phyloP scores from a whole-genome alignment of 208 protist species.

The Crithidia sp. region DNA sequence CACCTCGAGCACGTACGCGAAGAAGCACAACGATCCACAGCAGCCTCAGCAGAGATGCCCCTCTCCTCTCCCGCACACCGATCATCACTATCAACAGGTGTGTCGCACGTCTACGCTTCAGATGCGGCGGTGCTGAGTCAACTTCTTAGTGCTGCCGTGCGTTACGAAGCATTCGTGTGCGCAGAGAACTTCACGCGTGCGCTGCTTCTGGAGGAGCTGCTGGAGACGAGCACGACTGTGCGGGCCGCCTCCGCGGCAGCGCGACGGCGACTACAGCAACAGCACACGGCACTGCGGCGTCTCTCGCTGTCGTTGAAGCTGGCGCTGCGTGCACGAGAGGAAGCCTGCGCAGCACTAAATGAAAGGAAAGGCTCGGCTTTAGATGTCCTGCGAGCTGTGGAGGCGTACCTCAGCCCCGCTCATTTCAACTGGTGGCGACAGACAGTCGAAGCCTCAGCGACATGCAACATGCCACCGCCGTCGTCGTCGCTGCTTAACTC shows the following conservation, averaged over 20 bases:
- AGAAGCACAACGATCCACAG: background rate
- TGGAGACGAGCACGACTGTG: constrained; percentile 15
- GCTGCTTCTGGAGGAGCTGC: constrained; percentile 33
- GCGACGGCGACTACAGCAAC: constrained; percentile 22
- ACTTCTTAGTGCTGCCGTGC: constrained; percentile 21
- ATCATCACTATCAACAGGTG: background rate
- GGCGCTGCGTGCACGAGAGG: background rate
- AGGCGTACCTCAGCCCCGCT: constrained; percentile 5
- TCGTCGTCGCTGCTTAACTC: too few relatives aligned
- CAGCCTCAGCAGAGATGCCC: too few relatives aligned
- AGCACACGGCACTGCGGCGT: constrained; percentile 32
- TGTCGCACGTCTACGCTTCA: background rate
- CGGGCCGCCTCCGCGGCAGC: constrained; percentile 20
- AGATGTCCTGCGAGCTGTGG: background rate
- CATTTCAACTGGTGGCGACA: constrained; percentile 20
- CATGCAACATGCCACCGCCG: background rate
- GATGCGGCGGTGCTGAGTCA: constrained; percentile 6
- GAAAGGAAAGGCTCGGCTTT: too few relatives aligned
- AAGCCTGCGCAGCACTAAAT: too few relatives aligned
- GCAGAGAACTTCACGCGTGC: constrained; percentile 52
- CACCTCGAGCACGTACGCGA: background rate
- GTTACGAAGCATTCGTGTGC: constrained; percentile 39
- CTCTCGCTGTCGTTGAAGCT: constrained; percentile 5
- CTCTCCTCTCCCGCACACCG: too few relatives aligned
- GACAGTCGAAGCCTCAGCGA: background rate